Base-by-base conservation (phyloP, 305 asterid species). In the Ajuga reptans region DNA sequence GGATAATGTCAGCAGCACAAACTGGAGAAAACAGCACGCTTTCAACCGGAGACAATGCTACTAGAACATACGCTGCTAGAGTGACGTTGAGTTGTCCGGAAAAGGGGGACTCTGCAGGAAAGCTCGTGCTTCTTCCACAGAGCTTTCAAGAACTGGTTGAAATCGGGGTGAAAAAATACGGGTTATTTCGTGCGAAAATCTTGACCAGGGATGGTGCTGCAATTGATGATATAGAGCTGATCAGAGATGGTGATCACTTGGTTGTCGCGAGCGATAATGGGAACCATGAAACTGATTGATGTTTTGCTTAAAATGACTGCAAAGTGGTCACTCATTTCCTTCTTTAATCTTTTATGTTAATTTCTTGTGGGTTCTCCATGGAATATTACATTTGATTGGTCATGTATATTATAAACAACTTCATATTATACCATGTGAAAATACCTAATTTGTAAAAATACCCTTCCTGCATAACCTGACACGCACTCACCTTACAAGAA, bases 201-300 rank as follows among this genome's bases (percentile, higher is more conserved):
- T 54, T 84, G 70, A 86, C 64, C 42, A 80, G 71, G 73, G 91
- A 87, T 27, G 91, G 89, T 68, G 89, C 96, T 29, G 80, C 64
- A 21, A 66, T 91, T 29, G 95, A 91, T 10, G 87, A 78, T 46
- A 81, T 91, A 3, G 89, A 80, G 74, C 73, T 89, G 65, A 83
- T 91, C 42, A 81, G 97, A 75, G 97, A 91, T 37, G 92, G 92
- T 0, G 96, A 91, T 73, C 86, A 79, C 72, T 58, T 91, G 76
- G 75, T 83, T 69, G 82, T 91, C 71, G 75, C 12, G 46, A 75
- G 84, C 4, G 79, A 78, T 64, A 61, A 65, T 39, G 73, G 63
- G 42, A 65, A 10, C 64, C 52, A 62, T 31, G 78, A 72, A 68
- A 65, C 73, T 24, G 41, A 67, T 33, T 68, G 73, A 74, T 70